phyloP scores from a whole-genome alignment of 208 protist genomes.

The Balamuthia mandrillaris region DNA sequence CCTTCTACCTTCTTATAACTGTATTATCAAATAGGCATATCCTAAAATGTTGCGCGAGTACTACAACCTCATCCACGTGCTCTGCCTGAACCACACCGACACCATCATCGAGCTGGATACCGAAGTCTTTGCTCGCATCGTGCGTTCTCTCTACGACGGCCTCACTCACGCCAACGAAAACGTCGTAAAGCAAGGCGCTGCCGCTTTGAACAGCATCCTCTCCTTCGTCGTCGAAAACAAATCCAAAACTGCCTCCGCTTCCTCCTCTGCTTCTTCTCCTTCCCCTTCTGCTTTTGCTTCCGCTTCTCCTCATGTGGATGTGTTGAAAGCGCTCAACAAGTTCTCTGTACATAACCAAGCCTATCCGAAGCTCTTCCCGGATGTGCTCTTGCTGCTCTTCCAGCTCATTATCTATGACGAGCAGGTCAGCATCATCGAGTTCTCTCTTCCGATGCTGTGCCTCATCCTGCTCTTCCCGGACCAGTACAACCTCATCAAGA shows the following conservation, averaged over 20 bases:
- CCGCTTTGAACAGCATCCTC: neutral
- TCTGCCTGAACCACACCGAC: constrained; percentile 57
- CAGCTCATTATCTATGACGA: constrained; percentile 64
- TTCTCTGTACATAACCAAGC: constrained; percentile 38
- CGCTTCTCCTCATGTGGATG: too few relatives aligned
- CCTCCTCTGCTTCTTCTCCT: too few relatives aligned
- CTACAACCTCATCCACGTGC: constrained; percentile 59
- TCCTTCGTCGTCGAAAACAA: constrained; percentile 27
- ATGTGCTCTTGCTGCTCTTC: constrained; percentile 52
- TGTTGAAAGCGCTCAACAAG: neutral
- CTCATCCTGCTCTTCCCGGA: constrained; percentile 4
- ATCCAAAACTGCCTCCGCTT: neutral
- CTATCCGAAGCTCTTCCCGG: constrained; percentile 43
- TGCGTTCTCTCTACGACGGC: constrained; percentile 51
- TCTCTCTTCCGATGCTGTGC: constrained; percentile 62
- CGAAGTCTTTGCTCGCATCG: constrained; percentile 52
- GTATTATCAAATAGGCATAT: constrained; percentile 53
- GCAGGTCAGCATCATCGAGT: constrained; percentile 56
- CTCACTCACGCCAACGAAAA: constrained; percentile 40
- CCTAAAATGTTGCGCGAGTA: constrained; percentile 58
- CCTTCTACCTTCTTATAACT: neutral
- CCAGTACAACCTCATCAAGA: neutral
- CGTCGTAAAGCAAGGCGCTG: neutral
- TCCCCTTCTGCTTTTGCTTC: too few relatives aligned
- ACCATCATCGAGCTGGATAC: constrained; percentile 59